Conservation (phyloP, 2,329 filamentous ascomycete species). For the Teratosphaeria zuluensis region DNA sequence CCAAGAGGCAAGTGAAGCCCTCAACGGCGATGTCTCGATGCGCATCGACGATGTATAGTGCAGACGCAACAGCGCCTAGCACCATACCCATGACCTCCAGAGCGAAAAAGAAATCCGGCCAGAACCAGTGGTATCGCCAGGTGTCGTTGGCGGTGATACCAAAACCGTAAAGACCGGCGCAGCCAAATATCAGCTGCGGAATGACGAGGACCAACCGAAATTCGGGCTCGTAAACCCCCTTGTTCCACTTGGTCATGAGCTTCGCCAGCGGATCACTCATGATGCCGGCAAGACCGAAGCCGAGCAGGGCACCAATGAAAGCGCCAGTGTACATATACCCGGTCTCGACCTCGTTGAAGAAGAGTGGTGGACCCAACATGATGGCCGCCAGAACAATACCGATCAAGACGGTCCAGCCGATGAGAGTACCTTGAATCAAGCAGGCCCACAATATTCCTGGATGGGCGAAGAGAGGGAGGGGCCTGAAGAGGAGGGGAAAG, state of each 20-base stretch:
- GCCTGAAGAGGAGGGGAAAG: slow-evolving; percentile 55
- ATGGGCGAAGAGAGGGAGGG: slow-evolving; percentile 73
- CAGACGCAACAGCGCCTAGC: slow-evolving; percentile 74
- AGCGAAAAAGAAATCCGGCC: slow-evolving; percentile 73
- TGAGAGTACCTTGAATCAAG: slow-evolving; percentile 78
- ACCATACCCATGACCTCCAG: slow-evolving; percentile 86
- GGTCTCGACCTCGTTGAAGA: slow-evolving; percentile 69
- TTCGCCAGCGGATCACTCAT: slow-evolving; percentile 65
- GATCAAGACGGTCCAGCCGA: slow-evolving; percentile 93
- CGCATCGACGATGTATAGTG: slow-evolving; percentile 84
- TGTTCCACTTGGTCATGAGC: slow-evolving; percentile 62
- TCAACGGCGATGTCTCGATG: slow-evolving; percentile 81
- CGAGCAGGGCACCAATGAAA: slow-evolving; percentile 71
- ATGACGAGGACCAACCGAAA: slow-evolving; percentile 77
- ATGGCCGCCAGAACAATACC: slow-evolving; percentile 73
- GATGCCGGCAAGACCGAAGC: slow-evolving; percentile 65
- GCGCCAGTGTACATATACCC: slow-evolving; percentile 83
- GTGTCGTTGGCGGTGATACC: slow-evolving; percentile 59
- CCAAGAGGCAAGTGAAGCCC: slow-evolving; percentile 77
- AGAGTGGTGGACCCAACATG: slow-evolving; percentile 71
- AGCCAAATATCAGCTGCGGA: slow-evolving; percentile 69
- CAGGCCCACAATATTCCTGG: slow-evolving; percentile 75
- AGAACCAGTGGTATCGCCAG: slow-evolving; percentile 56
- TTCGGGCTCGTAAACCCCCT: slow-evolving; percentile 81
- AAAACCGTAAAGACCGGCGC: slow-evolving; percentile 75